Conservation (phyloP, 768 basidiomycete species). For the Kwoniella dejecticola region DNA sequence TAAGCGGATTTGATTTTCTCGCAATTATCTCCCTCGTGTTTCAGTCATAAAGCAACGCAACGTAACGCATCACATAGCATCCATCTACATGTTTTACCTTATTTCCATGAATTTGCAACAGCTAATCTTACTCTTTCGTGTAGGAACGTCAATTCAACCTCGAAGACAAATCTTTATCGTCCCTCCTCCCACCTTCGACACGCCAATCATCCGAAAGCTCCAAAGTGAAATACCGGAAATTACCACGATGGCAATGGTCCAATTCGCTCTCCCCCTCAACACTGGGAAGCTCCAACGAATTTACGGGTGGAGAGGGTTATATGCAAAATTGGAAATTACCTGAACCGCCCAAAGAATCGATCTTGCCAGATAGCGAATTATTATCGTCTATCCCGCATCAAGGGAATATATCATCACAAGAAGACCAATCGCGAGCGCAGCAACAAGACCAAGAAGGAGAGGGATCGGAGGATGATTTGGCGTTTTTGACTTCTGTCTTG, state of each 20-base stretch:
- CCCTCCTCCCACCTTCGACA: constrained; percentile 25
- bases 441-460: constrained; percentile 6
- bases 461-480: constrained; percentile 19
- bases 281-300: constrained; percentile 10
- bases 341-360: constrained; percentile 1
- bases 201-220: neutral
- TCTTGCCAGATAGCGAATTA: constrained; percentile 4
- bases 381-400: constrained; percentile 4
- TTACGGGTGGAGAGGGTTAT: constrained; percentile 33
- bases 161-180: constrained; percentile 31
- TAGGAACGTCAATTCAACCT: constrained; percentile 47
- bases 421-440: neutral
- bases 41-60: too few relatives aligned
- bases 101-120: too few relatives aligned
- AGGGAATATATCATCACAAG: neutral
- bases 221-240: constrained; percentile 5
- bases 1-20: too few relatives aligned
- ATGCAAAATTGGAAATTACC: constrained; percentile 40
- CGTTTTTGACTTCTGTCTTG: constrained; percentile 16
- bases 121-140: too few relatives aligned
- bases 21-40: too few relatives aligned
- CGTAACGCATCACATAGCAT: too few relatives aligned
- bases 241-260: constrained; percentile 31
- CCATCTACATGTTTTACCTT: too few relatives aligned
- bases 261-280: constrained; percentile 13